Conservation (phyloP, 768 basidiomycete species). For the Russula ochroleuca region DNA sequence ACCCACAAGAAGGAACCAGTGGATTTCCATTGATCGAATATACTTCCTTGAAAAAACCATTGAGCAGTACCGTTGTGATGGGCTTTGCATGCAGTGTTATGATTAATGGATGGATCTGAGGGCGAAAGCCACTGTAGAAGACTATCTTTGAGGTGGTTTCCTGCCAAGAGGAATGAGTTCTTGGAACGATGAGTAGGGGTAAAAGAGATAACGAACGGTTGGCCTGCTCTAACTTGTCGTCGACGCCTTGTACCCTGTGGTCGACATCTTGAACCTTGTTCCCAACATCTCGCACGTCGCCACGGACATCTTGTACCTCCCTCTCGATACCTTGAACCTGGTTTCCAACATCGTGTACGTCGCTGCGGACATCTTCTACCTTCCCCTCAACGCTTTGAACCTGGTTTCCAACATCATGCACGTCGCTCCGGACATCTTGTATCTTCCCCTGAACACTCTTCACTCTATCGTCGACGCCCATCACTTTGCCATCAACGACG, state of each 20-base stretch:
- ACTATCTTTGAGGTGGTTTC: neutral
- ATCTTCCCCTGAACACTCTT: neutral
- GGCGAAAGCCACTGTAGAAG: conserved; percentile 1
- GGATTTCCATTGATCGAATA: neutral
- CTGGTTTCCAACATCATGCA: too few relatives aligned
- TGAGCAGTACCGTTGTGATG: neutral
- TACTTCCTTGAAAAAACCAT: neutral
- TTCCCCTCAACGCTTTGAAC: neutral
- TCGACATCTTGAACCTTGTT: neutral
- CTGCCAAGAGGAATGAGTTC: neutral
- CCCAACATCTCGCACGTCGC: neutral
- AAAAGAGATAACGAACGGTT: neutral
- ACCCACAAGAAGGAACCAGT: neutral
- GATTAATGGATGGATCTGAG: neutral
- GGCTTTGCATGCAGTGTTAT: neutral
- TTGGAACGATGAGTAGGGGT: neutral
- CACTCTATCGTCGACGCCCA: neutral
- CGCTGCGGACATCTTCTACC: neutral
- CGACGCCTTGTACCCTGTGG: neutral
- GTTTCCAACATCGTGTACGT: too few relatives aligned
- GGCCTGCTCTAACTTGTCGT: neutral
- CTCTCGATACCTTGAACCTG: too few relatives aligned
- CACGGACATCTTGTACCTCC: too few relatives aligned
- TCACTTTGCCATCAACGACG: neutral
- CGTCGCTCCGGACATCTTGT: neutral